These are phyloP conservation scores for Scheffersomyces lignosus DNA, from an alignment of 805 yeast species.

Conservation along the genomic window DNA sequence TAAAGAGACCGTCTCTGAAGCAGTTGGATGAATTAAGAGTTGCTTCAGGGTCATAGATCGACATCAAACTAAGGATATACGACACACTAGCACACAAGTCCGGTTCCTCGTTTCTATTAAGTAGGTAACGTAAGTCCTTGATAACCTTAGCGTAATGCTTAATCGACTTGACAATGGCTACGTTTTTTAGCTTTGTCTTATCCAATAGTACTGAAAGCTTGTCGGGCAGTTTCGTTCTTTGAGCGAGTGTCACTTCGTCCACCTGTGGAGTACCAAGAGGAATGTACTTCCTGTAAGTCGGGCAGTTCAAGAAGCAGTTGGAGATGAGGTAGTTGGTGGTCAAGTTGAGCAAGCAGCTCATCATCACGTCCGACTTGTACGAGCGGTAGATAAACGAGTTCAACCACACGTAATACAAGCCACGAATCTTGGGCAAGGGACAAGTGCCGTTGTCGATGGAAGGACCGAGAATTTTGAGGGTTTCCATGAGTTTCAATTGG, in stretches of 20 bases:
- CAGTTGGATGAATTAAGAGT: slow-evolving; percentile 35
- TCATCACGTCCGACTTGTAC: slow-evolving; percentile 25
- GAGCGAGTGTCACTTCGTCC: slow-evolving; percentile 1
- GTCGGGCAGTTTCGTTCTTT: not conserved
- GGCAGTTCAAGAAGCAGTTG: slow-evolving; percentile 21
- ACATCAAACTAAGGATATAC: slow-evolving; percentile 38
- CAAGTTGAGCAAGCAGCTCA: slow-evolving; percentile 37
- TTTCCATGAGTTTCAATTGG: slow-evolving; percentile 2
- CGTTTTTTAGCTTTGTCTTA: slow-evolving; percentile 19
- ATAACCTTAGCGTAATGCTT: slow-evolving; percentile 38
- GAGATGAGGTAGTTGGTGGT: slow-evolving; percentile 40
- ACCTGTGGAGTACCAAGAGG: not conserved
- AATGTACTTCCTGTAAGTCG: slow-evolving; percentile 2
- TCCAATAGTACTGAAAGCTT: slow-evolving; percentile 4
- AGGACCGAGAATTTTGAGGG: slow-evolving; percentile 9
- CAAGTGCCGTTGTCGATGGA: slow-evolving; percentile 25
- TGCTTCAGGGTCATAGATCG: slow-evolving; percentile 45
- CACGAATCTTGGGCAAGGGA: slow-evolving; percentile 25
- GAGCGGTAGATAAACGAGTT: slow-evolving; percentile 29
- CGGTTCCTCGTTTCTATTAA: slow-evolving; percentile 30
- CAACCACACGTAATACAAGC: slow-evolving; percentile 33
- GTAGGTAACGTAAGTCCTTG: slow-evolving; percentile 27
- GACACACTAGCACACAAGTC: slow-evolving; percentile 34
- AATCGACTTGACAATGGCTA: slow-evolving; percentile 31
- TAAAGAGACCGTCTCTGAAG: slow-evolving; percentile 41